Conservation (phyloP, 441 rosid species). For the Pelargonium myrrhifolium region DNA sequence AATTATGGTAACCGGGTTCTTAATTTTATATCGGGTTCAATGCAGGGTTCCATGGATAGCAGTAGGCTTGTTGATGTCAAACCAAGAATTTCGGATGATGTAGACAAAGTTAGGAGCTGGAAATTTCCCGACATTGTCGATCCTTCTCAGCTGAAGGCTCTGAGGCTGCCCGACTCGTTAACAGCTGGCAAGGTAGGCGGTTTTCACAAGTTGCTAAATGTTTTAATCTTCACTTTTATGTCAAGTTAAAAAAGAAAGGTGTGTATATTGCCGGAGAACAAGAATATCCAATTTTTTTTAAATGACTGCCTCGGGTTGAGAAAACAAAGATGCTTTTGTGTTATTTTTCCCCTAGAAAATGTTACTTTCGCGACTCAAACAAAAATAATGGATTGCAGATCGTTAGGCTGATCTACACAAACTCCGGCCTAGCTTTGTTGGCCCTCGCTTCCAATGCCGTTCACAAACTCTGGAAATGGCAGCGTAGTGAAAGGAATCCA, state of each 20-base stretch:
- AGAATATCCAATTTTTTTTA: no score
- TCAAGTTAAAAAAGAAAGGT: not conserved
- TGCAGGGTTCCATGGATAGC: constrained; percentile 56
- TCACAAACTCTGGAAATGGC: constrained; percentile 49
- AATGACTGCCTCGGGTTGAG: no score
- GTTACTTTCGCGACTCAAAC: no score
- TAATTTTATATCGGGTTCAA: constrained; percentile 29
- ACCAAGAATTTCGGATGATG: constrained; percentile 60
- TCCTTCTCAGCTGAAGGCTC: constrained; percentile 62
- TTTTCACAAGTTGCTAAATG: not conserved
- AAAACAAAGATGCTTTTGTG: not conserved
- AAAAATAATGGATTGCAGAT: constrained; percentile 39
- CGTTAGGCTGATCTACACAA: constrained; percentile 90
- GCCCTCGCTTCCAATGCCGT: constrained; percentile 96
- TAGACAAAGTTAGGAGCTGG: constrained; percentile 65
- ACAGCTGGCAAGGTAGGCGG: constrained; percentile 53
- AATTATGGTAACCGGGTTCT: constrained; percentile 8
- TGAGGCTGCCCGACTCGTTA: constrained; percentile 61
- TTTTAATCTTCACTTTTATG: not conserved
- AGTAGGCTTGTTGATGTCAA: constrained; percentile 53
- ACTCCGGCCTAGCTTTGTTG: constrained; percentile 85
- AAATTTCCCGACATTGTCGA: constrained; percentile 73
- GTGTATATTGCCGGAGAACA: no score
- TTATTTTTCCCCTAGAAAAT: no score
- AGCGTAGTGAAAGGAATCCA: constrained; percentile 52